Evolutionary conservation across 306 rosid species (phyloP).

Genomic region (Malus fusca): DNA sequence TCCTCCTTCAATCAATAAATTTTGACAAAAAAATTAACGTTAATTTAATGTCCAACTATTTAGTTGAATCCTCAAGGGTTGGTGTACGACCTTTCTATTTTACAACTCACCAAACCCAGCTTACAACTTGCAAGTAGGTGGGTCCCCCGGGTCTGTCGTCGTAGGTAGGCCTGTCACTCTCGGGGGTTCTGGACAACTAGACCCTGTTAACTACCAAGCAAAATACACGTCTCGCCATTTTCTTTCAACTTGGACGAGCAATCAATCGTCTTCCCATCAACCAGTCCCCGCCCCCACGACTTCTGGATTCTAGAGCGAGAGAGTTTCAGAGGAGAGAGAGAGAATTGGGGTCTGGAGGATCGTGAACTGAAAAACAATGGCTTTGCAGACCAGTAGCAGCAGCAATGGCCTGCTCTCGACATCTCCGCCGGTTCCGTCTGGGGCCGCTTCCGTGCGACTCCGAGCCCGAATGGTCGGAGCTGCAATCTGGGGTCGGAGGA

Average conservation of each 20-base stretch:
- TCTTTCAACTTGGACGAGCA: neutral
- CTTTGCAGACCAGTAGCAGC: slow-evolving; percentile 10
- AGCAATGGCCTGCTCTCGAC: slow-evolving; percentile 7
- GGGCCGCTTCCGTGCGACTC: neutral
- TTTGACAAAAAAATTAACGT: no score
- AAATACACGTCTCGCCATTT: neutral
- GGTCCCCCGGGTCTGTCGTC: neutral
- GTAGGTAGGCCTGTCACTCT: no score
- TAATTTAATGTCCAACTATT: no score
- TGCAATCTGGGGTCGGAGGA: slow-evolving; percentile 2
- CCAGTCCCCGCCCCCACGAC: neutral
- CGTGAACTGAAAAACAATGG: slow-evolving; percentile 8
- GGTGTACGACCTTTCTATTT: neutral
- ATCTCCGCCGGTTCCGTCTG: neutral
- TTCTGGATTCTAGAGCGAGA: neutral
- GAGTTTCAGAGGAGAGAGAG: neutral
- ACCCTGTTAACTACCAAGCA: no score
- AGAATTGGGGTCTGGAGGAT: neutral
- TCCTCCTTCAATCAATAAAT: neutral
- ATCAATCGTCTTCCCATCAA: neutral
- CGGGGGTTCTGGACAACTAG: no score
- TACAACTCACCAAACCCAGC: no score
- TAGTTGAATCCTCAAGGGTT: neutral
- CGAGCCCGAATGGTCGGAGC: neutral
- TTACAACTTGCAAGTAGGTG: neutral